These are phyloP conservation scores for Hyaloscypha hepaticicola DNA, from an alignment of 495 filamentous ascomycete genomes.

Conservation along the genomic window DNA sequence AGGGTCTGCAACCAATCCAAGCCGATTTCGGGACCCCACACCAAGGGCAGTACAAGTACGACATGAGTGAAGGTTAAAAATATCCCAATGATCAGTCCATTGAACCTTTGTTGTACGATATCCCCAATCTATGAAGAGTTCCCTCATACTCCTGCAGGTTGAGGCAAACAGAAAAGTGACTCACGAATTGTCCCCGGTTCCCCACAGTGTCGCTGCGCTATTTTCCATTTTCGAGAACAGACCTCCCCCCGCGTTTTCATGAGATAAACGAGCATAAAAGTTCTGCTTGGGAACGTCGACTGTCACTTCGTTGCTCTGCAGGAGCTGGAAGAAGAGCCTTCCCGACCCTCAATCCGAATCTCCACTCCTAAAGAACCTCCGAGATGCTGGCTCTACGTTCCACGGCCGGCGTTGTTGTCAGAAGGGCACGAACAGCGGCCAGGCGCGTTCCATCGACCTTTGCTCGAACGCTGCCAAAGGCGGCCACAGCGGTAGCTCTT, in stretches of 20 bases:
- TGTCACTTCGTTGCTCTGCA: slow-evolving; percentile 19
- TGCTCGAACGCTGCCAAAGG: slow-evolving; percentile 26
- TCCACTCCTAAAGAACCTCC: slow-evolving; percentile 25
- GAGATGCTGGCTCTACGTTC: slow-evolving; percentile 35
- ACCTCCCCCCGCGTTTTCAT: slow-evolving; percentile 26
- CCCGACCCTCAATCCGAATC: slow-evolving; percentile 5
- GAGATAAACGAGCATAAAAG: slow-evolving; percentile 16
- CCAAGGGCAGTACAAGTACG: background rate
- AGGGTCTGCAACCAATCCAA: slow-evolving; percentile 18
- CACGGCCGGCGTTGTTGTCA: slow-evolving; percentile 28
- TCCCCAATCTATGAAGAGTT: background rate
- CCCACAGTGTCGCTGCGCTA: slow-evolving; percentile 16
- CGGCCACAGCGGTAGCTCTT: slow-evolving; percentile 26
- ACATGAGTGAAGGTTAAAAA: slow-evolving; percentile 15
- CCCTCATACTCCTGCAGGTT: background rate
- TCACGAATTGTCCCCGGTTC: slow-evolving; percentile 4
- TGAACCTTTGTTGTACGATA: slow-evolving; percentile 20
- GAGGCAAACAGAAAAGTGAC: background rate
- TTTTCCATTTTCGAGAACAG: slow-evolving; percentile 25
- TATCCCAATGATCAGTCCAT: slow-evolving; percentile 9
- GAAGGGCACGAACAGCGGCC: slow-evolving; percentile 28
- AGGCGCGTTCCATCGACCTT: slow-evolving; percentile 16
- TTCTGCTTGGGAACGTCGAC: slow-evolving; percentile 28
- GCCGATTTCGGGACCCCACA: slow-evolving; percentile 24
- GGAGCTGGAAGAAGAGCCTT: slow-evolving; percentile 23